Evolutionary conservation across 768 basidiomycete genomes (phyloP), one percentile per base, ranked within the genome.

Genomic region (Lactifluus subvellereus): DNA sequence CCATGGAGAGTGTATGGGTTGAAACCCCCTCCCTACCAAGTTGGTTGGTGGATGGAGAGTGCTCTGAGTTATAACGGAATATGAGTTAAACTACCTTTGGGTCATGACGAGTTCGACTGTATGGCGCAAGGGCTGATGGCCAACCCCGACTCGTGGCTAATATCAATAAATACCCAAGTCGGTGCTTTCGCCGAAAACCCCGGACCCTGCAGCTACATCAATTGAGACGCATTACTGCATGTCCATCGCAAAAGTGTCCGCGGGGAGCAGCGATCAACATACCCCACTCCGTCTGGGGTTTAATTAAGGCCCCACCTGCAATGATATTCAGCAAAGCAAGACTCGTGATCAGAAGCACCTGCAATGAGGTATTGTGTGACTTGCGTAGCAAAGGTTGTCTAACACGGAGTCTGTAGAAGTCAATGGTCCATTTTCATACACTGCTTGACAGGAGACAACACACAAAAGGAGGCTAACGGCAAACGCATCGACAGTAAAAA

Each of bases 261-360:
- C 33, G 55, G 38, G 52, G n/a, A 58, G 47, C 37, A 18, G 30
- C 14, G 65, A 66, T 54, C 52, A 40, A 22, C 51, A 45, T 18
- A 38, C 20, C 32, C 14, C 10, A 5, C 52, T 45, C 58, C 54
- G 27, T 60, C 47, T 38, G 9, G 16, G 40, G 63, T 43, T 2
- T 43, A 64, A 64, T 64, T 64, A 54, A 60, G 54, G 59, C 58
- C 61, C 22, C 32, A 32, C 40, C 54, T 57, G 42, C 14, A 42
- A 6, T 11, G 13, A 33, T 16, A 54, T 53, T 37, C 43, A 52
- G 56, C 37, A 8, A 40, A 45, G 33, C 18, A 48, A 32, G 16
- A 40, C 16, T 33, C 40, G 32, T 40, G 45, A 27, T 6, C 37
- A 45, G 8, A 59, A 50, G 13, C 18, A 54, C 47, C 27, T 40